Percentiles rank a stretch among this genome's conserved stretches.
Evolutionary conservation across 2,329 filamentous ascomycete species (phyloP).

Genomic region (Aureobasidium sp.): DNA sequence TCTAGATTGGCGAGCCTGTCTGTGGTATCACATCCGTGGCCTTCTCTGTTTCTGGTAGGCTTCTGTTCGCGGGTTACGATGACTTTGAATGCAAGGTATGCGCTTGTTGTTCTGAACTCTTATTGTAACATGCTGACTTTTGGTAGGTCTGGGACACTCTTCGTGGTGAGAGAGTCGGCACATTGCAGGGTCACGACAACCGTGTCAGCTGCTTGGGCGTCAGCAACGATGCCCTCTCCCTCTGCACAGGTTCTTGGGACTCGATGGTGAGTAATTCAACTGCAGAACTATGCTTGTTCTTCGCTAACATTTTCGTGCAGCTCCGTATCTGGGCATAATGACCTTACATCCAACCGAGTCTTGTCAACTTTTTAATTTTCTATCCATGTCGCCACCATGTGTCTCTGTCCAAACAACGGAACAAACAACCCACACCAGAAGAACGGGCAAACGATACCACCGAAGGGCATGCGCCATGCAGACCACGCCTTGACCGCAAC

Average conservation of each 20-base stretch:
- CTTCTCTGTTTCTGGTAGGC: conserved; percentile 89
- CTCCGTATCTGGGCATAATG: conserved; percentile 47
- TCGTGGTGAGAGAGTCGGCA: conserved; percentile 93
- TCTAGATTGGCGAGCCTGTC: conserved; percentile 87
- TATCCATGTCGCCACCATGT: not conserved
- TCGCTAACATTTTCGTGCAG: conserved; percentile 25
- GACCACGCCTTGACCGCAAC: conserved; percentile 8
- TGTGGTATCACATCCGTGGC: conserved; percentile 98
- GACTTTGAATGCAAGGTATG: conserved; percentile 99
- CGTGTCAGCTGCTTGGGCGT: conserved; percentile 97
- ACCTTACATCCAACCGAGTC: not conserved
- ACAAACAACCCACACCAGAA: not conserved
- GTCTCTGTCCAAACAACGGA: not conserved
- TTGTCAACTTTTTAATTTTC: not conserved
- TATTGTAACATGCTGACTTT: conserved; percentile 19
- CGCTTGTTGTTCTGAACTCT: conserved; percentile 4
- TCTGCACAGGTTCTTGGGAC: conserved; percentile 99
- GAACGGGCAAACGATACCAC: conserved; percentile 5
- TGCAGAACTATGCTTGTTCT: not conserved
- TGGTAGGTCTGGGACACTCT: conserved; percentile 92
- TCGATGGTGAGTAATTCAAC: conserved; percentile 62
- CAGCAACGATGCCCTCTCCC: conserved; percentile 96
- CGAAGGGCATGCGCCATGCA: conserved; percentile 8
- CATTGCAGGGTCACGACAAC: conserved; percentile 95
- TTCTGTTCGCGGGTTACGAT: conserved; percentile 95